Conservation (phyloP, 352 stramenopile species). For the Pythium utonaiense region DNA sequence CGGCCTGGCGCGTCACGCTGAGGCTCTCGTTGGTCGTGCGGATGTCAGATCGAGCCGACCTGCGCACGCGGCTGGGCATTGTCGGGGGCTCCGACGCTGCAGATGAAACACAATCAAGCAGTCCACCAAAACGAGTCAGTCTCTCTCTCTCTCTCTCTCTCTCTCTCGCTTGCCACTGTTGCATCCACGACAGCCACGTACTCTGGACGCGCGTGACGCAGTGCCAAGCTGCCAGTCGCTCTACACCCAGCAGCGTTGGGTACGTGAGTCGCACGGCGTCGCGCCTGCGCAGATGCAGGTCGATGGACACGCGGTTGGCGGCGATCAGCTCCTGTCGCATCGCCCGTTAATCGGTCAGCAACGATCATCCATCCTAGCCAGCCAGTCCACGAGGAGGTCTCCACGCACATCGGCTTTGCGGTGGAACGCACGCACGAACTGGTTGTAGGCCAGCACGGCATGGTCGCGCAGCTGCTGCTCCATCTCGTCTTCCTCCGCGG, state of each 20-base stretch:
- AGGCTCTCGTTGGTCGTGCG: conserved; percentile 26
- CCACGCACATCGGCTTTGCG: conserved; percentile 51
- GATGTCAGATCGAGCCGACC: conserved; percentile 16
- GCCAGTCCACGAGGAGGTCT: too few species aligned
- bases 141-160: too few species aligned
- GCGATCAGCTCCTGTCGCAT: conserved; percentile 47
- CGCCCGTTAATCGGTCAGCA: too few species aligned
- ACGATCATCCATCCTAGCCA: too few species aligned
- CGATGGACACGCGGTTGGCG: conserved; percentile 49
- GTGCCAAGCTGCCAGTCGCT: conserved; percentile 38
- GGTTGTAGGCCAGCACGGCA: conserved; percentile 57
- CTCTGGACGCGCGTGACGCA: conserved; percentile 43
- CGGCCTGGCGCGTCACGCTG: conserved; percentile 27
- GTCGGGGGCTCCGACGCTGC: conserved; percentile 45
- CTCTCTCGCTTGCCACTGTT: too few species aligned
- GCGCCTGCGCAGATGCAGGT: conserved; percentile 29
- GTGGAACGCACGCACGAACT: conserved; percentile 60
- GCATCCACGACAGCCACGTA: conserved; percentile 20
- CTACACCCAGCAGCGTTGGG: conserved; percentile 21
- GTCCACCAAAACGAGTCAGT: too few species aligned
- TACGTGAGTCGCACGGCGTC: conserved; percentile 26
- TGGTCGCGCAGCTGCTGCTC: conserved; percentile 74
- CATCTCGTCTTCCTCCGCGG: conserved; percentile 41
- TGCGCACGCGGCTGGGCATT: conserved; percentile 23
- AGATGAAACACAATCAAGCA: background rate